Conservation (phyloP, 305 asterid genomes). For the Ajuga reptans region DNA sequence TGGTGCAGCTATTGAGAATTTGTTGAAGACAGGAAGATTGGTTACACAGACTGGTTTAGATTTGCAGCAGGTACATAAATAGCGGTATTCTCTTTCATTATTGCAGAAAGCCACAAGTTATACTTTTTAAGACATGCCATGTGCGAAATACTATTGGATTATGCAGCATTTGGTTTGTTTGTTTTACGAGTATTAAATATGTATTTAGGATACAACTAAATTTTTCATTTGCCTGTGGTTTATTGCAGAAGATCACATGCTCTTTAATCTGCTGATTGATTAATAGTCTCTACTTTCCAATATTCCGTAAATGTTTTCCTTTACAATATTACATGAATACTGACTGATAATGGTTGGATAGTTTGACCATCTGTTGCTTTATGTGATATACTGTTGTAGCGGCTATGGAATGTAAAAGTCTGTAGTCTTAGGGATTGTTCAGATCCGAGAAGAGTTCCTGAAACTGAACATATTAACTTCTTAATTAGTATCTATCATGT, state of each 20-base stretch:
- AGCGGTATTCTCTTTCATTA: constrained; percentile 9
- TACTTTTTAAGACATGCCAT: background rate
- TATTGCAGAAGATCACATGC: background rate
- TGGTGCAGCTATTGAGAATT: constrained; percentile 60
- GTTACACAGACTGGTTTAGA: constrained; percentile 68
- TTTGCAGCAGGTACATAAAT: constrained; percentile 71
- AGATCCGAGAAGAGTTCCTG: background rate
- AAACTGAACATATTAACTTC: background rate
- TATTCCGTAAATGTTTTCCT: background rate
- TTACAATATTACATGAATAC: too few species aligned
- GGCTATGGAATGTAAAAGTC: background rate
- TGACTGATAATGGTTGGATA: background rate
- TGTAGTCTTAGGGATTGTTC: background rate
- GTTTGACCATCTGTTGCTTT: background rate
- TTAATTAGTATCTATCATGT: background rate
- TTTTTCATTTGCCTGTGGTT: background rate
- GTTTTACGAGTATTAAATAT: background rate
- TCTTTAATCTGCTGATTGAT: background rate
- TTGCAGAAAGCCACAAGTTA: background rate
- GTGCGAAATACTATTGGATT: constrained; percentile 10
- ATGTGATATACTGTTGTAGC: background rate
- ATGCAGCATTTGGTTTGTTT: background rate
- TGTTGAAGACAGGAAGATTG: constrained; percentile 83
- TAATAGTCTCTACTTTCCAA: background rate
- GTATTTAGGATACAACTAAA: background rate